Percentiles rank a stretch among this genome's conserved stretches.
phyloP scores from a whole-genome alignment of 768 basidiomycete genomes.

The Podaxis rugospora region DNA sequence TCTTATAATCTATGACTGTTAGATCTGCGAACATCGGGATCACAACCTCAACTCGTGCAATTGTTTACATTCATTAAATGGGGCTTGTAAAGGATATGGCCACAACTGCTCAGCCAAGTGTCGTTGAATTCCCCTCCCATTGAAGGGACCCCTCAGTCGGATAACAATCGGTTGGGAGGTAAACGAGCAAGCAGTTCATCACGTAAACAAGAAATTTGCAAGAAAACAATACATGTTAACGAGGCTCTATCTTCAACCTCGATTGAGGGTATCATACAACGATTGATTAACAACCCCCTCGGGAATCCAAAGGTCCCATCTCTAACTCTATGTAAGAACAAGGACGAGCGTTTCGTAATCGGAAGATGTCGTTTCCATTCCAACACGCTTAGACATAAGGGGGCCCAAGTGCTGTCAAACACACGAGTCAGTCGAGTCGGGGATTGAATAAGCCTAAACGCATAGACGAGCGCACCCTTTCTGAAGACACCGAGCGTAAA shows the following conservation, averaged over 20 bases:
- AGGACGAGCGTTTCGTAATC: background rate
- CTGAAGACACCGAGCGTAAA: slow-evolving; percentile 77
- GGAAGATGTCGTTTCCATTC: background rate
- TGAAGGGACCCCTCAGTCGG: no score
- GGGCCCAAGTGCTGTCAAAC: slow-evolving; percentile 41
- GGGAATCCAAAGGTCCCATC: background rate
- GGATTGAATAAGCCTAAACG: background rate
- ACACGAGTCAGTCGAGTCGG: slow-evolving; percentile 2
- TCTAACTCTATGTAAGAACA: slow-evolving; percentile 7
- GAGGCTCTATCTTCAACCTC: background rate
- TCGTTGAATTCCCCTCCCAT: no score
- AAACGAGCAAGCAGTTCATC: background rate
- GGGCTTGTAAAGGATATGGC: no score
- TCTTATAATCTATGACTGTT: no score
- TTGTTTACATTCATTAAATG: no score
- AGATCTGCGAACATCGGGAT: no score
- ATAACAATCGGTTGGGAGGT: background rate
- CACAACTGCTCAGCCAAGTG: no score
- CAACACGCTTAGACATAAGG: slow-evolving; percentile 39
- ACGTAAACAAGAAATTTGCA: background rate
- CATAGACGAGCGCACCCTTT: slow-evolving; percentile 40
- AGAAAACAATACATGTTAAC: background rate
- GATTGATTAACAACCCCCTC: background rate
- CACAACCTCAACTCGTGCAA: no score
- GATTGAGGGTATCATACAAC: background rate